Conservation (phyloP, 768 basidiomycete species). For the Porphyrellus cyaneotinctus region DNA sequence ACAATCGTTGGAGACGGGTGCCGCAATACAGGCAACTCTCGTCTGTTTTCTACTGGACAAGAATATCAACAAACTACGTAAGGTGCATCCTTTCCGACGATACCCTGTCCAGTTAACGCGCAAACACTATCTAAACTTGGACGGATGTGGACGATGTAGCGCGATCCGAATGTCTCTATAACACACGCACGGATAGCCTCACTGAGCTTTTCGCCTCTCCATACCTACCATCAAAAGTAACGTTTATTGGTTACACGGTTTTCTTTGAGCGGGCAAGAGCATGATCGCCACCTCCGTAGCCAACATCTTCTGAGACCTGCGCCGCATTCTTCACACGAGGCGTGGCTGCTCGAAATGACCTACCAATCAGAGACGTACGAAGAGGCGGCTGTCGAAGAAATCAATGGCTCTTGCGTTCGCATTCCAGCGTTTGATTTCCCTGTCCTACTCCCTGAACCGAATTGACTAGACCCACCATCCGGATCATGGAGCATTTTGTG, state of each 20-base stretch:
- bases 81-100: slow-evolving; percentile 4
- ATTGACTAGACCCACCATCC: slow-evolving; percentile 12
- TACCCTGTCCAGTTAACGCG: slow-evolving; percentile 7
- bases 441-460: background rate
- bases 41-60: slow-evolving; percentile 29
- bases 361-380: slow-evolving; percentile 7
- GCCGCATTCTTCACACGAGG: slow-evolving; percentile 34
- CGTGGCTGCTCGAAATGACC: slow-evolving; percentile 27
- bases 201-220: slow-evolving; percentile 19
- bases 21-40: slow-evolving; percentile 23
- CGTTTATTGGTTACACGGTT: slow-evolving; percentile 34
- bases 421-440: too few relatives aligned
- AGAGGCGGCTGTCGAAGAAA: slow-evolving; percentile 10
- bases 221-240: slow-evolving; percentile 18
- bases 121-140: slow-evolving; percentile 25
- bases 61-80: slow-evolving; percentile 24
- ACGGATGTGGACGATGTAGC: slow-evolving; percentile 28
- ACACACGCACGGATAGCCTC: slow-evolving; percentile 30
- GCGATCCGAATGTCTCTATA: slow-evolving; percentile 28
- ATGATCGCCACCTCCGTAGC: slow-evolving; percentile 35
- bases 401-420: slow-evolving; percentile 19
- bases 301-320: slow-evolving; percentile 28
- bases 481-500: slow-evolving; percentile 15
- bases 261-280: slow-evolving; percentile 37
- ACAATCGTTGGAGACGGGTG: slow-evolving; percentile 24